Evolutionary conservation across 208 protist genomes (phyloP).

Genomic region (Trypanosoma congolense): DNA sequence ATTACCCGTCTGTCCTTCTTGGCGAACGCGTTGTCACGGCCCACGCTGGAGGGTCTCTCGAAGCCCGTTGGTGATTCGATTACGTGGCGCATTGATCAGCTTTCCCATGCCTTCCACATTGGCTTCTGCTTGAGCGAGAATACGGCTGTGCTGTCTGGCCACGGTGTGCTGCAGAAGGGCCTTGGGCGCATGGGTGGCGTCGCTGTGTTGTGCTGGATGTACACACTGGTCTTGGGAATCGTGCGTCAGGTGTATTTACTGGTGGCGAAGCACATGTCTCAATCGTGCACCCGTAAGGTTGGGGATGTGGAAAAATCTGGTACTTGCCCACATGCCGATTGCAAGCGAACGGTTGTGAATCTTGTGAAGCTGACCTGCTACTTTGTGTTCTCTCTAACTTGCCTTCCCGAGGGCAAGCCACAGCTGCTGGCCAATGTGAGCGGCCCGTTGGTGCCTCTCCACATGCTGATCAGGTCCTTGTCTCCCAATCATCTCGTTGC

Average conservation of each 20-base stretch:
- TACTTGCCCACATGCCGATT: slow-evolving; percentile 54
- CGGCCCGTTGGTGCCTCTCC: slow-evolving; percentile 66
- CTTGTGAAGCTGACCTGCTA: slow-evolving; percentile 79
- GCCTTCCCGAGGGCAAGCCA: slow-evolving; percentile 69
- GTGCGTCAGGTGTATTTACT: slow-evolving; percentile 67
- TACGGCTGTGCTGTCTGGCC: slow-evolving; percentile 62
- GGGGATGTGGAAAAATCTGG: slow-evolving; percentile 1
- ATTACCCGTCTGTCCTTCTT: slow-evolving; percentile 83
- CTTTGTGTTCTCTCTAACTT: slow-evolving; percentile 76
- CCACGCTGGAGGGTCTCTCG: slow-evolving; percentile 44
- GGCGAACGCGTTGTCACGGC: slow-evolving; percentile 58
- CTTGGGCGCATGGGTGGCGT: slow-evolving; percentile 62
- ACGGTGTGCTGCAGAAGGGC: slow-evolving; percentile 48
- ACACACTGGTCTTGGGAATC: slow-evolving; percentile 66
- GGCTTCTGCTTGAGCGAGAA: slow-evolving; percentile 83
- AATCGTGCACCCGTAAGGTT: background rate
- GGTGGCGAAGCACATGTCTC: slow-evolving; percentile 43
- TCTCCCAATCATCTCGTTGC: slow-evolving; percentile 64
- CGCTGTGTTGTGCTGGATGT: slow-evolving; percentile 85
- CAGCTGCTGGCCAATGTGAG: slow-evolving; percentile 63
- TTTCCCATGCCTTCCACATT: slow-evolving; percentile 79
- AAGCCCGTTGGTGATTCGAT: slow-evolving; percentile 56
- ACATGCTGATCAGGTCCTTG: slow-evolving; percentile 61
- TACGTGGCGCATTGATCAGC: slow-evolving; percentile 54
- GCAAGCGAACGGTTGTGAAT: slow-evolving; percentile 61